Evolutionary conservation across 345 rosid genomes (phyloP).

Genomic region (Physaria fendleri): DNA sequence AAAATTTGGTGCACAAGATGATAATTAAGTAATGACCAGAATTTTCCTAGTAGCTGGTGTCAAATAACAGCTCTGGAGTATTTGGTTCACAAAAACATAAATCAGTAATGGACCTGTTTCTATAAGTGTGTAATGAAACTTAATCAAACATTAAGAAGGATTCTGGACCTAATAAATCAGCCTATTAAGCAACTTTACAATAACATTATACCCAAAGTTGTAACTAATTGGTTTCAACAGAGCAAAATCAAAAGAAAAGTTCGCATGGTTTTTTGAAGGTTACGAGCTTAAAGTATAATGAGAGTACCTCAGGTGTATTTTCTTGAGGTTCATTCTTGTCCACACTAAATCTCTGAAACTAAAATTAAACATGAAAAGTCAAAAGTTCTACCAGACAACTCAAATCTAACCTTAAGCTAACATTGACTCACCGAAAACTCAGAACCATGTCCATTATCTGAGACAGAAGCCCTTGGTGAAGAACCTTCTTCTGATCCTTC

Average conservation of each 20-base stretch:
- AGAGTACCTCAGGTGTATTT: constrained; percentile 42
- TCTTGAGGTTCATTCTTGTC: constrained; percentile 36
- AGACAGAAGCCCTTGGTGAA: constrained; percentile 55
- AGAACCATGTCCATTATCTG: constrained; percentile 49
- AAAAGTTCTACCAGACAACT: not conserved
- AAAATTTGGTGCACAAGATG: not conserved
- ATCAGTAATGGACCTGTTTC: not conserved
- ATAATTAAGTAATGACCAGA: not conserved
- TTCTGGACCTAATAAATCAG: constrained; percentile 7
- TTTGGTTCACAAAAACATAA: too few species aligned
- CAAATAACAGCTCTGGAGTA: too few species aligned
- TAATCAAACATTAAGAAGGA: constrained; percentile 1
- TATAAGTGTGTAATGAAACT: constrained; percentile 9
- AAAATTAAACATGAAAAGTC: not conserved
- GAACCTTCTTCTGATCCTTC: constrained; percentile 89
- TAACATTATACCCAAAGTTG: not conserved
- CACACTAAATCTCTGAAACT: constrained; percentile 22
- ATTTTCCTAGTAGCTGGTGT: not conserved
- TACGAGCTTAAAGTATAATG: not conserved
- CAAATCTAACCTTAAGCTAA: not conserved
- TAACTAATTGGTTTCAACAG: not conserved
- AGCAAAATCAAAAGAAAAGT: not conserved
- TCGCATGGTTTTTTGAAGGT: not conserved
- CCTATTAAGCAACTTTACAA: constrained; percentile 9
- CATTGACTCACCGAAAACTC: constrained; percentile 50